phyloP scores from a whole-genome alignment of 225 moss, liverwort and hornwort species.

The Straminergon stramineum region DNA sequence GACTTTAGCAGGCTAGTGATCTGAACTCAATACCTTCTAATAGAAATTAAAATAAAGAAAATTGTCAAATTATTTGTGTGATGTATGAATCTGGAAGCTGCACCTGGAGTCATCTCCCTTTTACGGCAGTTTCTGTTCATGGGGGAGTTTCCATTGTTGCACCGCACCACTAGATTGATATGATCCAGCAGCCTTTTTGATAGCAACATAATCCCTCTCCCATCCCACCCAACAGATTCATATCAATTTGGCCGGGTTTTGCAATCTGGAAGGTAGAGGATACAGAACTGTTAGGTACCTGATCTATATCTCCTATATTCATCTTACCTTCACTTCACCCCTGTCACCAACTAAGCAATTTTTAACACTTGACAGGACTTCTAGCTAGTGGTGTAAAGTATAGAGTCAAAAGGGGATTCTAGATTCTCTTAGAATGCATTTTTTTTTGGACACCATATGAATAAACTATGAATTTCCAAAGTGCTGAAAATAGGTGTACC shows the following conservation, averaged over 20 bases:
- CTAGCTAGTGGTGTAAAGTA: background rate
- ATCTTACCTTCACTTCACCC: background rate
- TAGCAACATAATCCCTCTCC: background rate
- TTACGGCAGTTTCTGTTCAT: background rate
- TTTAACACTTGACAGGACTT: background rate
- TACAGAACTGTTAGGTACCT: background rate
- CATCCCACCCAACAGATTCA: too few relatives aligned
- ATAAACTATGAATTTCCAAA: background rate
- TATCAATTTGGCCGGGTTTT: background rate
- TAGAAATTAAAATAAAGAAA: background rate
- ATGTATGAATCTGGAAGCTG: background rate
- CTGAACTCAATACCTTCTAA: background rate
- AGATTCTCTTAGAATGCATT: background rate
- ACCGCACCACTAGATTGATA: background rate
- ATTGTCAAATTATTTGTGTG: background rate
- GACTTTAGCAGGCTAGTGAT: background rate
- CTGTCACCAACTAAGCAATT: background rate
- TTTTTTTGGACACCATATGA: too few relatives aligned
- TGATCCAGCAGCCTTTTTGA: background rate
- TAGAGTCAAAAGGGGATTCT: background rate
- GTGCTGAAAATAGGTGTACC: background rate
- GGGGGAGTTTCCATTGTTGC: background rate
- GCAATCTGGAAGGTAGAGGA: background rate
- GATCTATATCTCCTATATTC: background rate
- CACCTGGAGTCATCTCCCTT: background rate